Evolutionary conservation across 352 stramenopile genomes (phyloP).

Genomic region (Peronosclerospora sorghi): DNA sequence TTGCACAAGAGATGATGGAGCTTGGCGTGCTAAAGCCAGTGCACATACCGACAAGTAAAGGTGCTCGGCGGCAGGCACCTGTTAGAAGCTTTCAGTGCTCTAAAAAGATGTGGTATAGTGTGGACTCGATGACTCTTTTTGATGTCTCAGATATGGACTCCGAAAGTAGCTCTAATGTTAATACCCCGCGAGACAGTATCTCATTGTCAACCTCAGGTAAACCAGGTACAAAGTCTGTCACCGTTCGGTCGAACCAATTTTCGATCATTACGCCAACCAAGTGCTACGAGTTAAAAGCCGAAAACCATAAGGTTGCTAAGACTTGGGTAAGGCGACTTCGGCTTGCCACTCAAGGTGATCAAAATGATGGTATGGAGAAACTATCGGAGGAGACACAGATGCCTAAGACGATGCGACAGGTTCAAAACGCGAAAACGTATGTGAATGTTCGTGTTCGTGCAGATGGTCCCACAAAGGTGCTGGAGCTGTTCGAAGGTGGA

Average conservation of each 20-base stretch:
- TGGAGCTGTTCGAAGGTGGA: slow-evolving; percentile 84
- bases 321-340: slow-evolving; percentile 60
- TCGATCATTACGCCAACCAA: slow-evolving; percentile 81
- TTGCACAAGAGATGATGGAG: slow-evolving; percentile 65
- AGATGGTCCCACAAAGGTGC: slow-evolving; percentile 83
- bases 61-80: slow-evolving; percentile 10
- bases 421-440: slow-evolving; percentile 80
- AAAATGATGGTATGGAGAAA: slow-evolving; percentile 8
- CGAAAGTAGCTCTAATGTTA: slow-evolving; percentile 31
- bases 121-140: slow-evolving; percentile 63
- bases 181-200: slow-evolving; percentile 17
- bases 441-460: slow-evolving; percentile 76
- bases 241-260: slow-evolving; percentile 62
- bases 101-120: slow-evolving; percentile 68
- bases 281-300: slow-evolving; percentile 78
- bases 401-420: slow-evolving; percentile 24
- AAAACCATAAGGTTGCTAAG: slow-evolving; percentile 56
- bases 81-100: slow-evolving; percentile 59
- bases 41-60: slow-evolving; percentile 6
- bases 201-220: slow-evolving; percentile 5
- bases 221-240: slow-evolving; percentile 8
- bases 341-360: slow-evolving; percentile 37
- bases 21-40: slow-evolving; percentile 52
- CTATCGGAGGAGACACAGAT: slow-evolving; percentile 23
- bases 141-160: slow-evolving; percentile 70